These are phyloP conservation scores for Starmera amethionina DNA, from an alignment of 805 yeast genomes.

Conservation along the genomic window DNA sequence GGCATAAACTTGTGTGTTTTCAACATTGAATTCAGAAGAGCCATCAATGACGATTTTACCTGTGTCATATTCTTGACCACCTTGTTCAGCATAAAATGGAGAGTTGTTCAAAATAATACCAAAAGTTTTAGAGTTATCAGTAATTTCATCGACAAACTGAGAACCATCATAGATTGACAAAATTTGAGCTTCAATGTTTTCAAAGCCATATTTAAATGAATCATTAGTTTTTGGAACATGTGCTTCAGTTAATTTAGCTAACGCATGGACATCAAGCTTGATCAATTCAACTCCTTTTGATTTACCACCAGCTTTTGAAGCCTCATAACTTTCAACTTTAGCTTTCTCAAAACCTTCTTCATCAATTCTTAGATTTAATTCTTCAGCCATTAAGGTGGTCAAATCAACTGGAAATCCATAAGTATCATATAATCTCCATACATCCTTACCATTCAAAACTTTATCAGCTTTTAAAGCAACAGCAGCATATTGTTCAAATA, in stretches of 20 bases:
- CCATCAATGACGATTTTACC: slow-evolving; percentile 91
- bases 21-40: slow-evolving; percentile 75
- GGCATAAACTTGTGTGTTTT: slow-evolving; percentile 84
- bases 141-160: slow-evolving; percentile 43
- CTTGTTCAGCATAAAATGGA: slow-evolving; percentile 96
- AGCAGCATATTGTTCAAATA: slow-evolving; percentile 87
- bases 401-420: slow-evolving; percentile 99
- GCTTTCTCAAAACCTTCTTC: slow-evolving; percentile 90
- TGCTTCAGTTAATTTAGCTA: slow-evolving; percentile 59
- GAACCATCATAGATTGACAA: slow-evolving; percentile 64
- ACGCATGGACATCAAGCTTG: slow-evolving; percentile 85
- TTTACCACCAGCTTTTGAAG: slow-evolving; percentile 82
- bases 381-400: slow-evolving; percentile 98
- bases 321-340: slow-evolving; percentile 81
- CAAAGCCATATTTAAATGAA: slow-evolving; percentile 61
- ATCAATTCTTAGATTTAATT: slow-evolving; percentile 86
- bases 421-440: slow-evolving; percentile 97
- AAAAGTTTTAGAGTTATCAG: slow-evolving; percentile 40
- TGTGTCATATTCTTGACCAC: slow-evolving; percentile 97
- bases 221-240: slow-evolving; percentile 77
- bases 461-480: slow-evolving; percentile 68
- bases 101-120: slow-evolving; percentile 86
- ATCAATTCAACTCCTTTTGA: slow-evolving; percentile 48
- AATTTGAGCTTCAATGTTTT: slow-evolving; percentile 58
- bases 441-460: slow-evolving; percentile 84